phyloP scores from a whole-genome alignment of 2,329 filamentous ascomycete species.

The Harringtonia aguacate region DNA sequence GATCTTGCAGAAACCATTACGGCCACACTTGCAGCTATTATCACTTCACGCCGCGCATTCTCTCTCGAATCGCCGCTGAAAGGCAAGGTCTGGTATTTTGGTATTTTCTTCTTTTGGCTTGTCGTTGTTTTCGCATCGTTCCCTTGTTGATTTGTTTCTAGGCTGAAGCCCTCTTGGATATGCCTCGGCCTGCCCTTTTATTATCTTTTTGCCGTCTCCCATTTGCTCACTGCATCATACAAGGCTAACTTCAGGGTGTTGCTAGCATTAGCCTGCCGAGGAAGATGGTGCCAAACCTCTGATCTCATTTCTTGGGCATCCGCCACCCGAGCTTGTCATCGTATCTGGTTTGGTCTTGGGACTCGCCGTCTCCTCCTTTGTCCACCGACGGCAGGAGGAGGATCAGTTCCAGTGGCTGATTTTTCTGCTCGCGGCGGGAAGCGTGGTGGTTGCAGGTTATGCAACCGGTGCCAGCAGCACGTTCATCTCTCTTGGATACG shows the following conservation, averaged over 20 bases:
- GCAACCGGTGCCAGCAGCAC: slow-evolving; percentile 15
- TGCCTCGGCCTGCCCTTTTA: too few species aligned
- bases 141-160: too few species aligned
- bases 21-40: too few species aligned
- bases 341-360: slow-evolving; percentile 23
- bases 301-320: slow-evolving; percentile 15
- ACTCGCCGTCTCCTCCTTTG: slow-evolving; percentile 24
- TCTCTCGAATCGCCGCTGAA: too few species aligned
- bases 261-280: background rate
- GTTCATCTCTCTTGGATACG: slow-evolving; percentile 21
- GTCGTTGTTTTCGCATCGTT: too few species aligned
- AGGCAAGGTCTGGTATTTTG: too few species aligned
- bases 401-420: slow-evolving; percentile 21
- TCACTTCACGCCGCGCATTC: too few species aligned
- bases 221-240: too few species aligned
- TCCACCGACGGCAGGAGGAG: slow-evolving; percentile 19
- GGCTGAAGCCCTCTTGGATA: too few species aligned
- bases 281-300: background rate
- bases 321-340: slow-evolving; percentile 22
- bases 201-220: too few species aligned
- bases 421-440: slow-evolving; percentile 16
- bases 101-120: too few species aligned
- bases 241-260: background rate
- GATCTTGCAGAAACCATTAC: too few species aligned
- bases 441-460: slow-evolving; percentile 16